phyloP scores from a whole-genome alignment of 345 rosid genomes.

The Corchorus capsularis region DNA sequence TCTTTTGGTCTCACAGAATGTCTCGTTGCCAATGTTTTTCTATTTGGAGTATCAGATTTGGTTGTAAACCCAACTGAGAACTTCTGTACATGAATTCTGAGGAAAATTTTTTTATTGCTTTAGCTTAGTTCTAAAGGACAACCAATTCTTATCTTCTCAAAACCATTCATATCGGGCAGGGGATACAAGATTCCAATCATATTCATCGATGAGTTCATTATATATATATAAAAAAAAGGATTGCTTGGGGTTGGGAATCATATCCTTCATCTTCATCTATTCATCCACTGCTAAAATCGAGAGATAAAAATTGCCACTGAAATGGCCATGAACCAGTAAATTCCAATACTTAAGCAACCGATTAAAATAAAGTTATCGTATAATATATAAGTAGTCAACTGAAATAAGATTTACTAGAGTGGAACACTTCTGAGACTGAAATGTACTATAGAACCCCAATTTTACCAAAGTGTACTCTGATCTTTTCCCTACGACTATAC shows the following conservation, averaged over 20 bases:
- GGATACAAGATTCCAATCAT: no score
- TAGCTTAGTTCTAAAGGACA: no score
- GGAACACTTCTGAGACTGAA: not conserved
- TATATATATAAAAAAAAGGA: not conserved
- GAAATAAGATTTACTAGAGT: no score
- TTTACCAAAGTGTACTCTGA: not conserved
- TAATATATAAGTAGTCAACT: no score
- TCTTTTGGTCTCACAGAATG: not conserved
- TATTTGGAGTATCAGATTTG: not conserved
- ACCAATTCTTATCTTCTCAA: no score
- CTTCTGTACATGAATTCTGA: not conserved
- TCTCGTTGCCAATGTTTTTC: not conserved
- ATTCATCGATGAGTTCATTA: no score
- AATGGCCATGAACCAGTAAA: not conserved
- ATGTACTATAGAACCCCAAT: not conserved
- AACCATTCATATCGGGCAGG: no score
- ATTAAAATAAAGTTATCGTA: not conserved
- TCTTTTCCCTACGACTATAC: not conserved
- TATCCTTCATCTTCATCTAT: no score
- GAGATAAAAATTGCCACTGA: not conserved
- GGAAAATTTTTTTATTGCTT: no score
- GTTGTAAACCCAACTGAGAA: not conserved
- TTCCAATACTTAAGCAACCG: not conserved
- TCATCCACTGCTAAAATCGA: not conserved
- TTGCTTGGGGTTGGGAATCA: not conserved